Conservation (phyloP, 345 rosid genomes). For the Toxicodendron radicans region DNA sequence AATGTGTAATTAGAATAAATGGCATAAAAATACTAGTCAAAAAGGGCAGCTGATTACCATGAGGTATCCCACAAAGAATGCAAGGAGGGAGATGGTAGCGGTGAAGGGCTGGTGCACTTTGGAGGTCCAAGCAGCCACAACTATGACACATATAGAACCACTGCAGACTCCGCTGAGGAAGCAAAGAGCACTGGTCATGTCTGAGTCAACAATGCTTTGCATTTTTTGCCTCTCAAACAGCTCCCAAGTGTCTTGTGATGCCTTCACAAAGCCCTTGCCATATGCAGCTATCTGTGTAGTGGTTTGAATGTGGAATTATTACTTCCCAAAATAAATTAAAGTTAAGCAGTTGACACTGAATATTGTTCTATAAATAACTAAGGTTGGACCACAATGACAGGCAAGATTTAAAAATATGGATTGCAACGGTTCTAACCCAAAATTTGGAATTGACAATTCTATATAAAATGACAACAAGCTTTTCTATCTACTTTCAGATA, state of each 20-base stretch:
- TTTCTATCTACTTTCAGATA: background rate
- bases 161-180: constrained; percentile 95
- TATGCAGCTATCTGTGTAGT: constrained; percentile 75
- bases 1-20: background rate
- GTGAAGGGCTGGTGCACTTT: constrained; percentile 63
- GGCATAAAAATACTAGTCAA: background rate
- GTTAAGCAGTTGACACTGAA: background rate
- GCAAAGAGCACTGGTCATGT: constrained; percentile 89
- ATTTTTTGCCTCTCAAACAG: constrained; percentile 60
- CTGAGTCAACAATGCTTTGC: constrained; percentile 68
- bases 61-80: constrained; percentile 83
- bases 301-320: background rate
- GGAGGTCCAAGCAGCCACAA: constrained; percentile 82
- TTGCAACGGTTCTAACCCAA: background rate
- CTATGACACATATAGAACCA: constrained; percentile 82
- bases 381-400: constrained; percentile 1
- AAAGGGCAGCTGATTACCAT: constrained; percentile 53
- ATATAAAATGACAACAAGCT: background rate
- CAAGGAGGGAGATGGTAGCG: constrained; percentile 73
- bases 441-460: background rate
- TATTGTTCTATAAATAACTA: background rate
- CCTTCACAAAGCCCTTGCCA: constrained; percentile 90
- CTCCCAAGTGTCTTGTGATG: constrained; percentile 90
- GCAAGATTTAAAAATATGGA: background rate
- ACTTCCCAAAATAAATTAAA: background rate